Conservation (phyloP, 2,329 filamentous ascomycete genomes). For the Colletotrichum musae region DNA sequence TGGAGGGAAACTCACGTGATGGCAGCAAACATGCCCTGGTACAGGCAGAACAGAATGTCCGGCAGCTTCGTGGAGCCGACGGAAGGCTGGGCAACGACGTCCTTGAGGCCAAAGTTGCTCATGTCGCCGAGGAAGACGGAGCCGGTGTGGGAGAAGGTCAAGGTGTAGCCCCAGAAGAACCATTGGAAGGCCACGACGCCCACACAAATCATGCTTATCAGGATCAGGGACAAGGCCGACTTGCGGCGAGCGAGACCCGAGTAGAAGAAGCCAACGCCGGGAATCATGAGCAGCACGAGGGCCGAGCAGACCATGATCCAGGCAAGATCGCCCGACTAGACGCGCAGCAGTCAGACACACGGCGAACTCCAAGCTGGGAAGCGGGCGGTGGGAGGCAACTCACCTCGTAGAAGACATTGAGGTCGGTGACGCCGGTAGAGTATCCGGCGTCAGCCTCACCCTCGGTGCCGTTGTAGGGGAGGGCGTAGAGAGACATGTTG, state of each 20-base stretch:
- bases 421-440: slow-evolving; percentile 70
- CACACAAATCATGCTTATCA: slow-evolving; percentile 85
- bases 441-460: slow-evolving; percentile 66
- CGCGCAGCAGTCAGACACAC: slow-evolving; percentile 15
- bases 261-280: slow-evolving; percentile 95
- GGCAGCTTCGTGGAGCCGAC: slow-evolving; percentile 80
- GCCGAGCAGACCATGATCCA: slow-evolving; percentile 85
- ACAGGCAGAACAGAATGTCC: slow-evolving; percentile 87
- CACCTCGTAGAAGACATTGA: slow-evolving; percentile 90
- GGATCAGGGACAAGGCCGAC: slow-evolving; percentile 88
- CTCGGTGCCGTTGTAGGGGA: slow-evolving; percentile 65
- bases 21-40: slow-evolving; percentile 90
- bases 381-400: slow-evolving; percentile 44
- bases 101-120: slow-evolving; percentile 84
- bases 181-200: slow-evolving; percentile 89
- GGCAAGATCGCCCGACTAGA: slow-evolving; percentile 82
- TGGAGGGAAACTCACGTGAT: slow-evolving; percentile 78
- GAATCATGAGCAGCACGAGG: slow-evolving; percentile 92
- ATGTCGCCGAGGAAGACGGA: slow-evolving; percentile 85
- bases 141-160: slow-evolving; percentile 86
- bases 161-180: slow-evolving; percentile 96
- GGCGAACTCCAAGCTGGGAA: slow-evolving; percentile 4
- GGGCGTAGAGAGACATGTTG: slow-evolving; percentile 53
- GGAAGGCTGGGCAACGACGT: slow-evolving; percentile 82
- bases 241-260: slow-evolving; percentile 90